These are phyloP conservation scores for Penicillium glabrum DNA, from an alignment of 2,329 filamentous ascomycete genomes.

Conservation along the genomic window DNA sequence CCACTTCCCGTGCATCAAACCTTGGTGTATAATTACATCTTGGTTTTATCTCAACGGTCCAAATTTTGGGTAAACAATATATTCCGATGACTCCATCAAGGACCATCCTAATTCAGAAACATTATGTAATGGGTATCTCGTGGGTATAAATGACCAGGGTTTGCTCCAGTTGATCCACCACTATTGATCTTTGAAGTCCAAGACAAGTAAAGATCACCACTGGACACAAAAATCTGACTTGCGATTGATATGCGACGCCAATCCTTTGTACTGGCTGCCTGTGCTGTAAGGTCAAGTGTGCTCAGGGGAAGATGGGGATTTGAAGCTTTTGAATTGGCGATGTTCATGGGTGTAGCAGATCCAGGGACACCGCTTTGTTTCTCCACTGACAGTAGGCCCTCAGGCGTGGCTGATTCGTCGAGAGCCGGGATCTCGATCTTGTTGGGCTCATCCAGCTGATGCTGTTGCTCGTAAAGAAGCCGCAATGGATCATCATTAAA, in stretches of 20 bases:
- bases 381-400: constrained; percentile 26
- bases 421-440: constrained; percentile 19
- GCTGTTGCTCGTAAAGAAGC: constrained; percentile 19
- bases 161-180: not conserved
- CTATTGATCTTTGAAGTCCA: not conserved
- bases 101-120: not conserved
- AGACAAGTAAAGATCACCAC: not conserved
- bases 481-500: constrained; percentile 21
- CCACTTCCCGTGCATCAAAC: not conserved
- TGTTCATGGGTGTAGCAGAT: not conserved
- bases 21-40: not conserved
- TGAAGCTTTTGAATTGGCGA: not conserved
- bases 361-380: too few species aligned
- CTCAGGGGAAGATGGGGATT: not conserved
- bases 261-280: not conserved
- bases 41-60: too few species aligned
- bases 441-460: constrained; percentile 1
- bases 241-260: not conserved
- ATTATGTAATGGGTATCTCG: not conserved
- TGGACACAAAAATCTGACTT: not conserved
- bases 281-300: not conserved
- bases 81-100: not conserved
- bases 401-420: constrained; percentile 36
- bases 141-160: not conserved
- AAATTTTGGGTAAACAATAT: not conserved